phyloP scores from a whole-genome alignment of 371 early-diverging fungal genomes.

The Nematocida ironsii region DNA sequence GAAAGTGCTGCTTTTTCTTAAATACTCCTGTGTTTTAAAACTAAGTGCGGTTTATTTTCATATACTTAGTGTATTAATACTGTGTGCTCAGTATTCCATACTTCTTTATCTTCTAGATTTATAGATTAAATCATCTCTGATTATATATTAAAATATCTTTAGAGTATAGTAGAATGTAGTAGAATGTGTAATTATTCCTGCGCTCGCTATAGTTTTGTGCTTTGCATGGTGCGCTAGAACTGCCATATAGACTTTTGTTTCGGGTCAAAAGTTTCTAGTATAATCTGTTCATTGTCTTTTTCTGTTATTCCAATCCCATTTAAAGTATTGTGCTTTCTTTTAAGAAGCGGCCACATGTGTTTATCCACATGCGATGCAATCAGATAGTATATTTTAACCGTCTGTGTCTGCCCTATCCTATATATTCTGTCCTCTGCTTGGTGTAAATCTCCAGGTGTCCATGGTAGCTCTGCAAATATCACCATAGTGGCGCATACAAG shows the following conservation, averaged over 20 bases:
- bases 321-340: slow-evolving; percentile 64
- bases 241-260: background rate
- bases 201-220: no score
- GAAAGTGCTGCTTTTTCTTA: no score
- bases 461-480: slow-evolving; percentile 74
- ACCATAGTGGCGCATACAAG: slow-evolving; percentile 72
- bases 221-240: no score
- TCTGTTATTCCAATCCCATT: slow-evolving; percentile 63
- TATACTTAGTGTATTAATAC: no score
- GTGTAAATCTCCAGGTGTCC: slow-evolving; percentile 73
- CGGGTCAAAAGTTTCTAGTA: slow-evolving; percentile 7
- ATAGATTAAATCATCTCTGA: no score
- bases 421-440: slow-evolving; percentile 72
- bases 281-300: slow-evolving; percentile 45
- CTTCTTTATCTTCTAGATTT: no score
- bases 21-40: no score
- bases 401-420: slow-evolving; percentile 71
- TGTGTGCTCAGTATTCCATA: no score
- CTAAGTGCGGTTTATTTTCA: no score
- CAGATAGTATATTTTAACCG: slow-evolving; percentile 72
- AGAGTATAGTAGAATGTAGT: no score
- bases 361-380: slow-evolving; percentile 72
- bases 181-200: no score
- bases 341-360: slow-evolving; percentile 63
- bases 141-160: no score